Evolutionary conservation across 768 basidiomycete species (phyloP), one percentile per base, ranked within the genome.

Genomic region (Pleurotus cornucopiae): DNA sequence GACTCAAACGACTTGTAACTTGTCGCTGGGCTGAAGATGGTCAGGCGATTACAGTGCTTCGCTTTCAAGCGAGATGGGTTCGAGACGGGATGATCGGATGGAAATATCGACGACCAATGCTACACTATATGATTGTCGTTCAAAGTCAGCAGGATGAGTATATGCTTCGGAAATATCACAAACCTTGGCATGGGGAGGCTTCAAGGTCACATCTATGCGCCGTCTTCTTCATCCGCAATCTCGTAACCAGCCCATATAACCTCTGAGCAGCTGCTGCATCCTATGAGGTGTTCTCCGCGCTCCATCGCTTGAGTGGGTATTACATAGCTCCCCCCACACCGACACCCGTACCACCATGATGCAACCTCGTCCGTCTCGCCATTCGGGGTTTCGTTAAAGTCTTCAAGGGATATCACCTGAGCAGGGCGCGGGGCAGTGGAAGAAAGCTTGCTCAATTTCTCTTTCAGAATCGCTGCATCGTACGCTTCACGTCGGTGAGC

Each of bases 191-290:
- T 34, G 3, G 30, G 30, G 30, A 34, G 30, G 30, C 0, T 44
- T 44, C 23, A 25, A 6, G 41, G 9, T 14, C 20, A 16, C 13
- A 52, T 43, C 46, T 51, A 54, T 58, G 45, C 51, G 39, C 46
- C 61, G 57, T 65, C 63, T 34, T 59, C 54, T 20, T 70, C 73
- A 41, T 75, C 73, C 16, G 66, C 72, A 11, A 79, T 63, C 68
- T 93, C 86, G 63, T 91, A 93, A 1, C 91, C 91, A n/a, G 84
- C 88, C 88, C 90, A 93, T 1, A 93, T 73, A 6, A 82, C 83
- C 68, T 93, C 91, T 13, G 91, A 94, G 65, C 91, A 93, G 53
- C 81, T 81, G 54, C 71, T 79, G 60, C 91, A 94, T 1, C 79
- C 83, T 7, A 91, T 72, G 5, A 93, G 75, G 66, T 93, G 91